Conservation (phyloP, 805 yeast species). For the Ogataea paraovalis region DNA sequence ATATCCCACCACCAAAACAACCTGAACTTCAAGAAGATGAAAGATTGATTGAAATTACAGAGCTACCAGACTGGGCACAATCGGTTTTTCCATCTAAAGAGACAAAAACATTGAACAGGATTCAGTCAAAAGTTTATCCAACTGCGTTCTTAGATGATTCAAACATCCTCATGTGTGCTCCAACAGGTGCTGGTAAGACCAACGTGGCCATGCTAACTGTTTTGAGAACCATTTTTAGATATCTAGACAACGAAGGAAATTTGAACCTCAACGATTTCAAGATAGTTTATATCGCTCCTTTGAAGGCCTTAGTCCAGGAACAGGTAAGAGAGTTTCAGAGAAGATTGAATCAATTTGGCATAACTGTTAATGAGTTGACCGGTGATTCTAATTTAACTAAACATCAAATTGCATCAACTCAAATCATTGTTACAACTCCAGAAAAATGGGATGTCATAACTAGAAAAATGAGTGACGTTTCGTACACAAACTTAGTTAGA, state of each 20-base stretch:
- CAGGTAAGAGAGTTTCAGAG: constrained; percentile 84
- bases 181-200: constrained; percentile 98
- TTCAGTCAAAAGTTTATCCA: constrained; percentile 81
- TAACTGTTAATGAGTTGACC: constrained; percentile 79
- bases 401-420: constrained; percentile 73
- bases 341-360: constrained; percentile 58
- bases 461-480: constrained; percentile 67
- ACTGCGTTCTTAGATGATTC: constrained; percentile 68
- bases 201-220: constrained; percentile 89
- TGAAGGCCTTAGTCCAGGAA: constrained; percentile 93
- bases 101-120: constrained; percentile 64
- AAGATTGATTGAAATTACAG: constrained; percentile 50
- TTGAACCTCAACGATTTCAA: constrained; percentile 57
- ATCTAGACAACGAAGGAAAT: constrained; percentile 45
- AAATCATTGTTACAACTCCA: constrained; percentile 86
- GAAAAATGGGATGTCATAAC: constrained; percentile 98
- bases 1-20: constrained; percentile 79
- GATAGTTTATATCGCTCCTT: constrained; percentile 86
- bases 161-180: constrained; percentile 86
- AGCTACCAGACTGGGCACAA: constrained; percentile 80
- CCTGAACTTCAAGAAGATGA: constrained; percentile 35
- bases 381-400: constrained; percentile 82
- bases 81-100: constrained; percentile 67
- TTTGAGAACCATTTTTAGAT: constrained; percentile 55
- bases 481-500: constrained; percentile 60